Evolutionary conservation across 768 basidiomycete species (phyloP), one percentile per base, ranked within the genome.

Genomic region (Boletus reticuloceps): DNA sequence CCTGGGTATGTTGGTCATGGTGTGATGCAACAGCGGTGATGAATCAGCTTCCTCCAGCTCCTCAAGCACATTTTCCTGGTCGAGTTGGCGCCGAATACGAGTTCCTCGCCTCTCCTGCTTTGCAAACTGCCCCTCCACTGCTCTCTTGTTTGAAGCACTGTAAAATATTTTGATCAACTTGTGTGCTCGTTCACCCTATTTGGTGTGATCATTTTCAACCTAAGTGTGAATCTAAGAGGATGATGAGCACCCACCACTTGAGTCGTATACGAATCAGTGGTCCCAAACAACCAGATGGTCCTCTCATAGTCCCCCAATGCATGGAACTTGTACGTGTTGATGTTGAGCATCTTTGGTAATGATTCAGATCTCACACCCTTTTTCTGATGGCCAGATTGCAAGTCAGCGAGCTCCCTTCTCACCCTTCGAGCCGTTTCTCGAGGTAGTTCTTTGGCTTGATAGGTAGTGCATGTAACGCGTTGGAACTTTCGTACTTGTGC

Each of bases 101-200:
- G 54, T 59, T 13, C n/a, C 31, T 5, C 51, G 10, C 38, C 54
- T 32, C 38, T 62, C 58, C 17, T 59, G 58, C 22, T 7, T 56
- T 10, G 27, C 49, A 10, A 60, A 34, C 37, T 53, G 49, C n/a
- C 16, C 47, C 20, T 46, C 19, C 6, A 44, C 1, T 6, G 43
- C 22, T 10, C 50, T 54, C 50, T 66, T 67, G 51, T 63, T 70
- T 9, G 64, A 64, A 4, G 62, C 57, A 3, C 39, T 40, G 47
- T 72, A 69, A n/a, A 59, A 58, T 19, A 45, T 22, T 49, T 75
- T 75, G 9, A 70, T 59, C 1, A 49, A n/a, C 19, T 7, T 11
- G 16, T 49, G 48, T 5, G 37, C 48, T 13, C 11, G 17, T 39
- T 49, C 37, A 2, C 37, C 48, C 48, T 20, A 32, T 32, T 25